Percentiles rank a stretch among this genome's conserved stretches.
Conservation (phyloP, 345 rosid species). For the Eucalyptus regnans region DNA sequence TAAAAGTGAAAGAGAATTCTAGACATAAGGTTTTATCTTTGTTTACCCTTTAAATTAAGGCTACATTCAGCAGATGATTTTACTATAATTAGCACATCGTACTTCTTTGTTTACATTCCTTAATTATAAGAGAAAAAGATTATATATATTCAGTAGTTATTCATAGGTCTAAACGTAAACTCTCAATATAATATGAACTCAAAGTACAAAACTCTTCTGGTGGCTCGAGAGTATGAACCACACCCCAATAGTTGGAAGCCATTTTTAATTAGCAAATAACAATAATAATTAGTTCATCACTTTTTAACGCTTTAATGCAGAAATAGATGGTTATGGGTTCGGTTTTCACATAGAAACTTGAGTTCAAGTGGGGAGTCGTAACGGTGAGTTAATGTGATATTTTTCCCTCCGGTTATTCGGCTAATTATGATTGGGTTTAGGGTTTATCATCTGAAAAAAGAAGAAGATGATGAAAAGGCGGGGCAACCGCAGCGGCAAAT, state of each 20-base stretch:
- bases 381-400: neutral
- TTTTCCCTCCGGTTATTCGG: neutral
- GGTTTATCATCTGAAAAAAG: neutral
- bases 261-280: neutral
- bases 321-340: neutral
- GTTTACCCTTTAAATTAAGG: too few relatives aligned
- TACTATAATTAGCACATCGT: too few relatives aligned
- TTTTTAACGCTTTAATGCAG: rapidly evolving
- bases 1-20: too few relatives aligned
- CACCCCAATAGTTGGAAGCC: neutral
- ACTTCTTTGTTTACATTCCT: too few relatives aligned
- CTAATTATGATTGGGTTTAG: neutral
- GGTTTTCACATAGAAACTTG: neutral
- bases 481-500: neutral
- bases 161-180: too few relatives aligned
- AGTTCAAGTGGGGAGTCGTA: neutral
- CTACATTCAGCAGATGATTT: too few relatives aligned
- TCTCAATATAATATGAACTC: too few relatives aligned
- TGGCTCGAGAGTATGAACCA: too few relatives aligned
- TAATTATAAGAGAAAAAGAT: too few relatives aligned
- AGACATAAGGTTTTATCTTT: too few relatives aligned
- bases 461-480: neutral
- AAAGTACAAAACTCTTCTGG: rapidly evolving
- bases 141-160: too few relatives aligned
- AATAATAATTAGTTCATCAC: neutral